phyloP scores from a whole-genome alignment of 1,284 basidiomycete genomes.

The Cutaneotrichosporon sp. region DNA sequence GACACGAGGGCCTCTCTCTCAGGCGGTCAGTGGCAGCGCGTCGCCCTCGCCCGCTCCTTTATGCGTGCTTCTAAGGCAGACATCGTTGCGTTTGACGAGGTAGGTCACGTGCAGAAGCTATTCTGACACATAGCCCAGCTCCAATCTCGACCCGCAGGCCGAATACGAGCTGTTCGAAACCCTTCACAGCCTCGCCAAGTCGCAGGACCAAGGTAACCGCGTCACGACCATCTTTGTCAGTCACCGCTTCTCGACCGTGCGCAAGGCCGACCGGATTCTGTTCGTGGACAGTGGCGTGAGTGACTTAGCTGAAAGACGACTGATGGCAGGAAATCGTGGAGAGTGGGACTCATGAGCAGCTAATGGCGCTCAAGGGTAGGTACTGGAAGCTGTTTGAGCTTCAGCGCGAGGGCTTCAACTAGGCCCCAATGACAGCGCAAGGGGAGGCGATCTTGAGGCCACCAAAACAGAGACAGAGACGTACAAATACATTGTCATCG shows the following conservation, averaged over 20 bases:
- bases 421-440: no score
- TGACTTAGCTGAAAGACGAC: not conserved
- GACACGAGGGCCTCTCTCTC: no score
- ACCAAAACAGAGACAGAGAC: no score
- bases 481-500: no score
- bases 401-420: conserved; percentile 14
- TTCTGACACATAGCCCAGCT: conserved; percentile 31
- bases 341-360: conserved; percentile 71
- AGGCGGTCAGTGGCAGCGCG: conserved; percentile 67
- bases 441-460: no score
- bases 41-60: conserved; percentile 74
- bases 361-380: conserved; percentile 52
- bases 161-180: conserved; percentile 65
- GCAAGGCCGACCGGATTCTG: conserved; percentile 54
- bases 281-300: conserved; percentile 35
- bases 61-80: conserved; percentile 78
- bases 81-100: conserved; percentile 67
- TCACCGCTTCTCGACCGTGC: conserved; percentile 56
- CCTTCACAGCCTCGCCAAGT: conserved; percentile 23
- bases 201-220: not conserved
- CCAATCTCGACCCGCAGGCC: conserved; percentile 71
- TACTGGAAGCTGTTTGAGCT: conserved; percentile 36
- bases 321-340: conserved; percentile 56
- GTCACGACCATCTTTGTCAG: conserved; percentile 68
- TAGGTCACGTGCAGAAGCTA: no score